Evolutionary conservation across 139 green algal species (phyloP), one percentile per base, ranked within the genome.

Genomic region (Picochlorum sp.): DNA sequence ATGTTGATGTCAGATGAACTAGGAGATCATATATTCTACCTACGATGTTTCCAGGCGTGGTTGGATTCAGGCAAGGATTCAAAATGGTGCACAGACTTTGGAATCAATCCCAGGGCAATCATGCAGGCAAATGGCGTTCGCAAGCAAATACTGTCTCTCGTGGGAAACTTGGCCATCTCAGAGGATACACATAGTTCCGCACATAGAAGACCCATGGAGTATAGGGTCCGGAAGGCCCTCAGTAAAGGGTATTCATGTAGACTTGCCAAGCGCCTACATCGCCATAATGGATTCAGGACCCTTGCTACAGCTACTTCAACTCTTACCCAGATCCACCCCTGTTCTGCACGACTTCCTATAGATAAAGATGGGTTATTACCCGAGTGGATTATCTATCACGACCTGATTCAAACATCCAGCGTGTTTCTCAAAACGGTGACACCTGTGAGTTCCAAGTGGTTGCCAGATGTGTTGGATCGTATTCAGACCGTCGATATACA

Each of bases 381-480:
- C 9, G 87, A 95, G 66, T 98, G 89, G 86, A 51, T 98, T 4
- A 62, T 98, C 13, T 98, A 95, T 69, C 87, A 97, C 61, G 87
- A 95, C 77, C 77, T 96, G 20, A 79, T 98, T 21, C 66, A 79
- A 26, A 95, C 86, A 1, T 78, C 69, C 1, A 66, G 77, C 2
- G 76, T 85, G 4, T 94, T 92, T 70, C 73, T 97, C 21, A 74
- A 79, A 44, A 73, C 85, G 65, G 88, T 94, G 44, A 95, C 88
- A 63, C 74, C 83, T 13, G 85, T 92, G 1, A 77, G 85, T 21
- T 72, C 63, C 2, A 60, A 76, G 14, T 96, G 85, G 83, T 83
- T 95, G 34, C 62, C 77, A 24, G 52, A 62, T 3, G 47, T 95
- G n/a, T 66, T 94, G 49, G 73, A 77, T 45, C 81, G 81, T 61